phyloP scores from a whole-genome alignment of 2,329 filamentous ascomycete species.

The Claviceps purpurea region DNA sequence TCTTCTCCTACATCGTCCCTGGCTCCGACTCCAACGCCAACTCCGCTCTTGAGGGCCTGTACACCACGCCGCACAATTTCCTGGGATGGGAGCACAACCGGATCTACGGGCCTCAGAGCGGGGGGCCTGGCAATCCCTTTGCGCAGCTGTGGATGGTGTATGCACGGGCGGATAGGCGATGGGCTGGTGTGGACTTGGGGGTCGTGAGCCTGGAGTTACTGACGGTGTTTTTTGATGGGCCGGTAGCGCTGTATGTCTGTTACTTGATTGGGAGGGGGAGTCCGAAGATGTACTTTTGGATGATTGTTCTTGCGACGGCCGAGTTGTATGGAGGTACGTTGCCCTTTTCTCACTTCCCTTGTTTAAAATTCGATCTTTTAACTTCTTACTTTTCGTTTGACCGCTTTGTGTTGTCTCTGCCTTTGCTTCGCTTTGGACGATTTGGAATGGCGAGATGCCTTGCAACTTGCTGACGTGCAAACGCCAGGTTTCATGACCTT shows the following conservation, averaged over 20 bases:
- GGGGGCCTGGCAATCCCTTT: constrained; percentile 20
- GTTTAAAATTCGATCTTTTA: too few relatives aligned
- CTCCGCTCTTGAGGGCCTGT: too few relatives aligned
- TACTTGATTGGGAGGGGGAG: constrained; percentile 39
- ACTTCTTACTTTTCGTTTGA: not conserved
- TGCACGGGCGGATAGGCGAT: constrained; percentile 47
- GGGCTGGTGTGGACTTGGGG: constrained; percentile 50
- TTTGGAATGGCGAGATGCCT: too few relatives aligned
- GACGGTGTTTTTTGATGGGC: constrained; percentile 35
- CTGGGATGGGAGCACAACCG: constrained; percentile 31
- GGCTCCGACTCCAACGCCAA: constrained; percentile 19
- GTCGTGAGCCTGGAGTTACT: constrained; percentile 53
- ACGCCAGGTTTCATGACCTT: constrained; percentile 54
- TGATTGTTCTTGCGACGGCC: constrained; percentile 51
- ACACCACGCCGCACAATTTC: constrained; percentile 24
- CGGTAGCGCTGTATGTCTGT: too few relatives aligned
- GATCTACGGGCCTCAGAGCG: constrained; percentile 45
- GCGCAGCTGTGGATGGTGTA: constrained; percentile 58
- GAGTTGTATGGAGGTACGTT: constrained; percentile 43
- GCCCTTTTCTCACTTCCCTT: constrained; percentile 22
- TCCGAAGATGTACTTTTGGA: constrained; percentile 43
- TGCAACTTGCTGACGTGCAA: not conserved
- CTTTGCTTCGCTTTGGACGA: too few relatives aligned
- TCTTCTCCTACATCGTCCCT: constrained; percentile 48
- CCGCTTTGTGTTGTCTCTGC: too few relatives aligned